Evolutionary conservation across 2,329 filamentous ascomycete genomes (phyloP).

Genomic region (Fusarium buharicum): DNA sequence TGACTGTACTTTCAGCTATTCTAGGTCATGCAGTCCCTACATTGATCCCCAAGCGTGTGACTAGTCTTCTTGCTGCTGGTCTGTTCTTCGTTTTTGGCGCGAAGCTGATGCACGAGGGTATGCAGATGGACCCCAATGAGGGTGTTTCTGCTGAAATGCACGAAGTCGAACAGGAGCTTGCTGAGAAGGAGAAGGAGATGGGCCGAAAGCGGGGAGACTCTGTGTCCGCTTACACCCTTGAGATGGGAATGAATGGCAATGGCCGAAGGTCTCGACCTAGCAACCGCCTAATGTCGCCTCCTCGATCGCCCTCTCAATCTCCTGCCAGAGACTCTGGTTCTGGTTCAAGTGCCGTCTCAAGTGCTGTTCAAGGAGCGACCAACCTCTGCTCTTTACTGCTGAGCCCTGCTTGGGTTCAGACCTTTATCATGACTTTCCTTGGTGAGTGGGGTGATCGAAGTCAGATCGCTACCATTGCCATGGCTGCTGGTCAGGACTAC

Average conservation of each 20-base stretch:
- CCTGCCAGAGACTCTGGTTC: slow-evolving; percentile 70
- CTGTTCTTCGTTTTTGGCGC: slow-evolving; percentile 92
- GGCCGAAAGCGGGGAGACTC: slow-evolving; percentile 70
- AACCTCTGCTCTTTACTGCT: slow-evolving; percentile 90
- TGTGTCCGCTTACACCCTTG: slow-evolving; percentile 79
- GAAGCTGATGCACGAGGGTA: slow-evolving; percentile 84
- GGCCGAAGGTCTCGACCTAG: slow-evolving; percentile 76
- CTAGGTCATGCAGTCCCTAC: slow-evolving; percentile 92
- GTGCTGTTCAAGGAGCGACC: slow-evolving; percentile 71
- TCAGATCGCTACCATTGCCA: slow-evolving; percentile 98
- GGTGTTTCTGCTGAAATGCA: slow-evolving; percentile 97
- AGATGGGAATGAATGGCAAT: slow-evolving; percentile 74
- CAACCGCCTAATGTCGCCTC: slow-evolving; percentile 81
- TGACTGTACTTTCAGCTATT: slow-evolving; percentile 94
- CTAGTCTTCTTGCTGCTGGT: slow-evolving; percentile 83
- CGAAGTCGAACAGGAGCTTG: slow-evolving; percentile 92
- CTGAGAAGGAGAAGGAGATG: slow-evolving; percentile 88
- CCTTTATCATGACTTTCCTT: slow-evolving; percentile 98
- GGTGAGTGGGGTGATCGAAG: slow-evolving; percentile 98
- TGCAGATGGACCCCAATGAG: slow-evolving; percentile 88
- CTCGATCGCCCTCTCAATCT: slow-evolving; percentile 82
- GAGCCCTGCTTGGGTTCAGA: slow-evolving; percentile 98
- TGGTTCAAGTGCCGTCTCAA: slow-evolving; percentile 52
- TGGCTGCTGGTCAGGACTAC: slow-evolving; percentile 98
- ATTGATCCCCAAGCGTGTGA: slow-evolving; percentile 89